phyloP scores from a whole-genome alignment of 2,329 filamentous ascomycete genomes.

The Cladorrhinum sp. region DNA sequence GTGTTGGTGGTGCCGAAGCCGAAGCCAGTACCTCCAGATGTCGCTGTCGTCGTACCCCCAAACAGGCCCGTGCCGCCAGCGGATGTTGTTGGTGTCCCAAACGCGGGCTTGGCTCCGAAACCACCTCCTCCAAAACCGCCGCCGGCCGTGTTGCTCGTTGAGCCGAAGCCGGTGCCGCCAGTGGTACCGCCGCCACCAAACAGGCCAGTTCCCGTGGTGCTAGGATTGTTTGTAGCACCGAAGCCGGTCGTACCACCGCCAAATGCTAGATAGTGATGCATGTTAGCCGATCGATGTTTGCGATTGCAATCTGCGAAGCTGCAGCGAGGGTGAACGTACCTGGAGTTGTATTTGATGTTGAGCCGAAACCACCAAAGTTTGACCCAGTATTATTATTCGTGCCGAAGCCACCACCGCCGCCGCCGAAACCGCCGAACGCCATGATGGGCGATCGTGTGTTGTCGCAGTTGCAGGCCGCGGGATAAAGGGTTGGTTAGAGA shows the following conservation, averaged over 20 bases:
- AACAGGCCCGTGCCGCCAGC: constrained; percentile 46
- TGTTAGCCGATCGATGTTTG: neutral
- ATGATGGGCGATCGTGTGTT: constrained; percentile 37
- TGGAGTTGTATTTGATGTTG: constrained; percentile 42
- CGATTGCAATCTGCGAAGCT: constrained; percentile 15
- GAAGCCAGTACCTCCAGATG: constrained; percentile 35
- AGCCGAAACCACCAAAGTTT: constrained; percentile 57
- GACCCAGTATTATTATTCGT: constrained; percentile 50
- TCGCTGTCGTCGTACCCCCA: constrained; percentile 39
- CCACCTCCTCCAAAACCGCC: constrained; percentile 18
- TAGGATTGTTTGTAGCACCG: constrained; percentile 38
- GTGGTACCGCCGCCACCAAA: constrained; percentile 42
- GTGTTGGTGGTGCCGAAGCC: constrained; percentile 40
- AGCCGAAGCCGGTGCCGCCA: constrained; percentile 24
- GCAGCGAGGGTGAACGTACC: constrained; percentile 46
- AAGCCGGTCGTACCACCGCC: constrained; percentile 37
- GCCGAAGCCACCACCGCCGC: constrained; percentile 53
- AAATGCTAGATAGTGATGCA: constrained; percentile 30
- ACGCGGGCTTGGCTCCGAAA: constrained; percentile 48
- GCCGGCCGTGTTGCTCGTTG: constrained; percentile 6
- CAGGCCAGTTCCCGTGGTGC: constrained; percentile 40
- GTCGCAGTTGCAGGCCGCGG: constrained; percentile 8
- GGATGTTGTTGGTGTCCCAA: constrained; percentile 44
- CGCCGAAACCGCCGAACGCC: constrained; percentile 54
- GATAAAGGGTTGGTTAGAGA: neutral